Base-by-base conservation (phyloP, 257 asterid species). In the Solanum rostratum region DNA sequence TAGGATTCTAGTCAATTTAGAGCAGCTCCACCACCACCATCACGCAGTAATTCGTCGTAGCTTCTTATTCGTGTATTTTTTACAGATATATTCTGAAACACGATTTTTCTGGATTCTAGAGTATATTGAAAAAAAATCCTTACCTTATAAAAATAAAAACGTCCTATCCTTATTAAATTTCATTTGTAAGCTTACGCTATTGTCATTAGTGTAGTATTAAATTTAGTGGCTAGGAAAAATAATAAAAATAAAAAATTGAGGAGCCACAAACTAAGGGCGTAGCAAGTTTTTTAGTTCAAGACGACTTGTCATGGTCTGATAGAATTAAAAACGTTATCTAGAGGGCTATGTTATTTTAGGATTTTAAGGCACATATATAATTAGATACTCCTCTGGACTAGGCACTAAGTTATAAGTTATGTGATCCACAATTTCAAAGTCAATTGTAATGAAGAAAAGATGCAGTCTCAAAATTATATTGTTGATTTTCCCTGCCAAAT, bases 101-200 rank as follows among this genome's bases (percentile, higher is more conserved):
- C 1, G 10, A 52, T 53, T 18, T 53, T 53, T 10, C 18, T 52
- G 2, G 10, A 33, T 33, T 33, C 10, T 53, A 6, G 3, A 3
- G n/a, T 18, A 10, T 6, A 53, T 53, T 10, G 1, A 16, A 18
- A 53, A 53, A 53, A 53, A 3, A 4, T 53, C 0, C 16, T 18
- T 53, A 8, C 18, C 10, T 0, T 2, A 18, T 53, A 18, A 53
- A 53, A 3, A 0, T 20, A 57, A 5, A 1, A 3, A 19, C 0
- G 18, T 18, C 8, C 0, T 18, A 54, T 2, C 10, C 24, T 54
- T 22, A 1, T 54, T 10, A 18, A 1, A 19, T 20, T 9, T n/a
- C 1, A n/a, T 59, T n/a, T n/a, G 3, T 1, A 0, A n/a, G 10
- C 10, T n/a, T 59, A n/a, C 1, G 10, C 0, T 57, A n/a, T n/a